These are phyloP conservation scores for Cystobasidium tubakii DNA, from an alignment of 768 basidiomycete genomes.

Conservation along the genomic window DNA sequence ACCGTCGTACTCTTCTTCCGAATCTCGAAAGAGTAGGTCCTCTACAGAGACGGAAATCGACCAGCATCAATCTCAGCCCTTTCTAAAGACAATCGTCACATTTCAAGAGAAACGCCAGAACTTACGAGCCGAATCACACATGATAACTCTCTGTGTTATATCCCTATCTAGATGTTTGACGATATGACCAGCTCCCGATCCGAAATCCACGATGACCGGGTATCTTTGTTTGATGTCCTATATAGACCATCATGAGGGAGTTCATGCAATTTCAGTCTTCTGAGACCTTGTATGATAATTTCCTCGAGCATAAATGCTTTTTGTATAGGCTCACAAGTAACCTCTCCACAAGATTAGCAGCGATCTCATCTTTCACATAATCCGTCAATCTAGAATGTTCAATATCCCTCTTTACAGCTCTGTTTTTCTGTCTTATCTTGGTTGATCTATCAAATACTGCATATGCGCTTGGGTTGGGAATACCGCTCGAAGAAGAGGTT, in stretches of 20 bases:
- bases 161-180: conserved; percentile 68
- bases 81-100: neutral
- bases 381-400: conserved; percentile 70
- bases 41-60: conserved; percentile 54
- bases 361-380: conserved; percentile 84
- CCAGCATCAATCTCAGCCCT: too few relatives aligned
- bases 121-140: conserved; percentile 83
- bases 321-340: conserved; percentile 61
- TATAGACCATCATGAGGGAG: neutral
- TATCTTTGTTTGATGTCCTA: conserved; percentile 90
- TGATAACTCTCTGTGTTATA: conserved; percentile 64
- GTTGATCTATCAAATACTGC: conserved; percentile 37
- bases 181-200: conserved; percentile 86
- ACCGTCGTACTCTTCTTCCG: conserved; percentile 76
- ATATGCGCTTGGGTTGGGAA: conserved; percentile 31
- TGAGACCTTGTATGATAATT: too few relatives aligned
- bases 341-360: conserved; percentile 82
- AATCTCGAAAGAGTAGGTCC: conserved; percentile 66
- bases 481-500: neutral
- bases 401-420: conserved; percentile 21
- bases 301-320: too few relatives aligned
- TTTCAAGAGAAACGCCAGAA: conserved; percentile 6
- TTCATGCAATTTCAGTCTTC: too few relatives aligned
- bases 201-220: conserved; percentile 71
- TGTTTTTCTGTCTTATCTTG: conserved; percentile 37